phyloP scores from a whole-genome alignment of 192 early-diverging fungal species.

The Rhizophagus clarus region DNA sequence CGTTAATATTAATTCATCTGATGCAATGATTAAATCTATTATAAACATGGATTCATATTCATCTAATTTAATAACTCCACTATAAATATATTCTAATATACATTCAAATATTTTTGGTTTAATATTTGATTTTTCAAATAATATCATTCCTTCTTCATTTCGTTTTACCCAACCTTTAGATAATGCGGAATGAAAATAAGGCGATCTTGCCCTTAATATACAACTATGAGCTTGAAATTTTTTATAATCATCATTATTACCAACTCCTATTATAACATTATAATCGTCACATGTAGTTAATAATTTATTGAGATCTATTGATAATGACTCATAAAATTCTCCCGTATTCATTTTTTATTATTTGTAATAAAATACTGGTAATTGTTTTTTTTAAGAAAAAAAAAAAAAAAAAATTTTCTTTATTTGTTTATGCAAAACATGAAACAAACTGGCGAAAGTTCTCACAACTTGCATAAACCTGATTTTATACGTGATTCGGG shows the following conservation, averaged over 20 bases:
- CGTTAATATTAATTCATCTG: slow-evolving; percentile 4
- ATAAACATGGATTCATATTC: neutral
- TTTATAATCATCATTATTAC: neutral
- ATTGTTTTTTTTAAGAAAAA: too few species aligned
- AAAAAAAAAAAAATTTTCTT: too few species aligned
- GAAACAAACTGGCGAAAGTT: too few species aligned
- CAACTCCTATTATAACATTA: slow-evolving; percentile 7
- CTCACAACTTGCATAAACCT: too few species aligned
- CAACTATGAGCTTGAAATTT: slow-evolving; percentile 3
- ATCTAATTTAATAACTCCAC: neutral
- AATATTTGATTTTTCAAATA: neutral
- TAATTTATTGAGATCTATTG: slow-evolving; percentile 1
- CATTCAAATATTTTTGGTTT: neutral
- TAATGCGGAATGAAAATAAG: slow-evolving; percentile 8
- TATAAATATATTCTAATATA: neutral
- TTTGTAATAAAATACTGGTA: too few species aligned
- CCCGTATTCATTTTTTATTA: too few species aligned
- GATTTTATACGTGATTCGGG: too few species aligned
- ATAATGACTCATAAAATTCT: neutral
- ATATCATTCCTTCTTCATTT: neutral
- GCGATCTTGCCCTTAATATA: neutral
- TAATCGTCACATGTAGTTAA: neutral
- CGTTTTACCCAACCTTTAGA: neutral
- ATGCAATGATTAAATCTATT: neutral
- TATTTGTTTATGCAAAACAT: too few species aligned